Evolutionary conservation across 208 protist species (phyloP), one percentile per base, ranked within the genome.

Genomic region (Blastocrithidia nonstop): DNA sequence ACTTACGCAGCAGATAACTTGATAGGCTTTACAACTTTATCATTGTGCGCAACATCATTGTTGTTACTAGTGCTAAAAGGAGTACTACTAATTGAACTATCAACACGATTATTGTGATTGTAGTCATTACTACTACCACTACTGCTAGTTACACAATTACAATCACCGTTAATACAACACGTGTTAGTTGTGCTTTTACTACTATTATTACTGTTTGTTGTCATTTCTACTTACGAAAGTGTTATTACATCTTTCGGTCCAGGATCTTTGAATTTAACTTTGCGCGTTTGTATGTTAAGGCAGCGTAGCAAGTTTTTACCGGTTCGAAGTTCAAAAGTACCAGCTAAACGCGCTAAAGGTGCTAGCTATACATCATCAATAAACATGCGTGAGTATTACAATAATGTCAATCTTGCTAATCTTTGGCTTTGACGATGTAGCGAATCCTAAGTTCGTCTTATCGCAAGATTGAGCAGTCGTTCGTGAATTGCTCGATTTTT

Each of bases 321-420:
- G 3, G 83, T 88, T 7, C 61, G 55, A 40, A 66, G 46, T 57
- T 88, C 83, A 48, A 78, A 81, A 11, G 45, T 40, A 22, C 52
- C 50, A 1, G 62, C 71, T 6, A 93, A 61, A 26, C 36, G 23
- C 1, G 79, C 48, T 7, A 93, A 63, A n/a, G 57, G 56, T 20
- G 49, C 23, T 8, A 93, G 60, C 1, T 74, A 62, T 3, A 45
- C 32, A 29, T 85, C 75, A 45, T 88, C 78, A 20, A 65, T 67
- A 44, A 93, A 93, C 50, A 86, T 75, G 32, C 83, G 78, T 0
- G 76, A 87, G 54, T 84, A 93, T 57, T 93, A 78, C 25, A 93
- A 59, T 20, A 93, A 33, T 9, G 71, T 81, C 33, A 88, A 60
- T 0, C 83, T 66, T 4, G 75, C 71, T 6, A 78, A 59, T 2